These are phyloP conservation scores for Cladorrhinum samala DNA, from an alignment of 495 filamentous ascomycete genomes.

Conservation along the genomic window DNA sequence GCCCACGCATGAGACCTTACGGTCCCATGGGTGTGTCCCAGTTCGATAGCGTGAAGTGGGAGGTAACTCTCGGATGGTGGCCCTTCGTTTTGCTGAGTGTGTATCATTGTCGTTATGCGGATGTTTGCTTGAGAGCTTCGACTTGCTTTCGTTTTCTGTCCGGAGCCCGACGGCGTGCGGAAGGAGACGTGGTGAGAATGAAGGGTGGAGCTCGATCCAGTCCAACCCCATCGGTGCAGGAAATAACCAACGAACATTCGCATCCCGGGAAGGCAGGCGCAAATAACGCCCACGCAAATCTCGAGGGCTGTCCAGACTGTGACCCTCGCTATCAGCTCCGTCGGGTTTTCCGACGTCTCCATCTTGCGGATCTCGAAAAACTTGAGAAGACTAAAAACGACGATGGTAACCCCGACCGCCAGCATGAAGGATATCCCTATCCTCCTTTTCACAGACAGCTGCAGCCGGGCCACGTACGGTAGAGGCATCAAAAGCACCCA, in stretches of 20 bases:
- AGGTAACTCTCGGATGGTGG: not conserved
- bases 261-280: slow-evolving; percentile 30
- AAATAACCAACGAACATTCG: slow-evolving; percentile 20
- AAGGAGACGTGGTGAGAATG: not conserved
- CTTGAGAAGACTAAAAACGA: slow-evolving; percentile 18
- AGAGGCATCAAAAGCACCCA: slow-evolving; percentile 49
- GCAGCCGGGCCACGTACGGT: slow-evolving; percentile 35
- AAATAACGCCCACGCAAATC: slow-evolving; percentile 29
- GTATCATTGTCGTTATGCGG: slow-evolving; percentile 4
- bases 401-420: slow-evolving; percentile 38
- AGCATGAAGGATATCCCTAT: slow-evolving; percentile 48
- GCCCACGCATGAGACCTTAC: slow-evolving; percentile 6
- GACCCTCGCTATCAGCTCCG: slow-evolving; percentile 25
- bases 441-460: slow-evolving; percentile 42
- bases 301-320: slow-evolving; percentile 31
- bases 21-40: not conserved
- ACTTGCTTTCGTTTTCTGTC: not conserved
- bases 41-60: not conserved
- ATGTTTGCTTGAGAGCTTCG: not conserved
- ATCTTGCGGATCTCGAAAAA: slow-evolving; percentile 15
- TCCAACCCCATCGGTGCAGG: not conserved
- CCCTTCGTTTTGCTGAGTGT: not conserved
- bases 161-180: not conserved
- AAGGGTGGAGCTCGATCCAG: not conserved
- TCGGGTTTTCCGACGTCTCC: slow-evolving; percentile 22